Percentiles rank a stretch among this genome's conserved stretches.
These are phyloP conservation scores for Solanum chiquidenum DNA, from an alignment of 257 asterid species.

Conservation along the genomic window DNA sequence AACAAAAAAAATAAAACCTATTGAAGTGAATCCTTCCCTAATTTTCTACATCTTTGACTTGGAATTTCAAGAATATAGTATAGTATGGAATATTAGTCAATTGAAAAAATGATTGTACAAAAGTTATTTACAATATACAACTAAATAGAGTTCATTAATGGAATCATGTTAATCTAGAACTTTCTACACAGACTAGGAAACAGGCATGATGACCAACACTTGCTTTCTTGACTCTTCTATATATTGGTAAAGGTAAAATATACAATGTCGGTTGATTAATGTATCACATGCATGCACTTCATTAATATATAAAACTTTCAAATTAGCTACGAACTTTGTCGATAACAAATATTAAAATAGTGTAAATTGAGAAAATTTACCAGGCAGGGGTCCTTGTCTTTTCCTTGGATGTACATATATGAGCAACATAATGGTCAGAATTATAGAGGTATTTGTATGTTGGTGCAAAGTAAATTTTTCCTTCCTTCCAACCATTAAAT, in stretches of 20 bases:
- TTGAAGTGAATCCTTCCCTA: background rate
- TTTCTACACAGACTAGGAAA: background rate
- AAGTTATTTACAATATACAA: background rate
- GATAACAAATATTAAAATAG: background rate
- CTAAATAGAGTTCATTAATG: background rate
- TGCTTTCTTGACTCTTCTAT: background rate
- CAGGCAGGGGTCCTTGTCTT: conserved; percentile 85
- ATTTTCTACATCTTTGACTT: background rate
- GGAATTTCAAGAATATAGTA: background rate
- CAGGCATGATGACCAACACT: background rate
- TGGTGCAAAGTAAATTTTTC: conserved; percentile 68
- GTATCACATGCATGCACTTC: background rate
- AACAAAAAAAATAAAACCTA: background rate
- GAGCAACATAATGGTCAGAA: conserved; percentile 53
- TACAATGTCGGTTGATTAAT: background rate
- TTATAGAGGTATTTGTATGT: conserved; percentile 64
- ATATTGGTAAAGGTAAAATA: background rate
- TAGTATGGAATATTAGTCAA: background rate
- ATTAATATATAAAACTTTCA: background rate
- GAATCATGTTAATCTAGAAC: background rate
- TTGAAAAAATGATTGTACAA: background rate
- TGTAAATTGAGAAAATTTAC: conserved; percentile 20
- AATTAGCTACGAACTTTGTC: background rate
- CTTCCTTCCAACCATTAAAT: conserved; percentile 83
- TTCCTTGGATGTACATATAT: conserved; percentile 33